Evolutionary conservation across 345 rosid genomes (phyloP), one percentile per base, ranked within the genome.

Genomic region (Populus simonii): DNA sequence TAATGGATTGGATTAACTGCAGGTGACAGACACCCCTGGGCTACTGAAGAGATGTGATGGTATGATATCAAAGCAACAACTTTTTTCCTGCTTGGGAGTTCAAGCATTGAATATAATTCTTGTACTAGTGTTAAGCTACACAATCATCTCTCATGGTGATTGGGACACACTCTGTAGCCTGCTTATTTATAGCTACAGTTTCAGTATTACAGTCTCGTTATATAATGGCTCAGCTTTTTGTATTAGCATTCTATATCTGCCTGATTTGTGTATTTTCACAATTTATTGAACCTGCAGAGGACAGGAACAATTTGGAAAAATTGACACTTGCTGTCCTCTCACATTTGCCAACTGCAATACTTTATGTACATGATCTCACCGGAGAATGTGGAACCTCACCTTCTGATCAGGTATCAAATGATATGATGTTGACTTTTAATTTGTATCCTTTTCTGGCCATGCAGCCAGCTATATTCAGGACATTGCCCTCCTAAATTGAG

Each of bases 21-120:
- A 95, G 99, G 96, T 93, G 70, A 95, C 97, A 6, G 99, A 95
- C 85, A 95, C 99, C 47, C 99, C 99, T 76, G 99, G 99, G 33
- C 88, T 95, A 68, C 89, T 95, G 49, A 87, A 85, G 84, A 92
- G 99, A 87, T 53, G 69, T 76, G 99, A 95, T 79, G 99, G 99
- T 95, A 87, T 81, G 66, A 79, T 5, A 25, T 43, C 47, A 31
- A 33, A 16, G 39, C 77, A 39, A 45, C 25, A 53, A 9, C 35
- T 76, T n/a, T 69, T 59, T 55, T 45, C 61, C 22, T 39, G 23
- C 15, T 9, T 47, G 16, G 53, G 53, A 47, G 53, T 47, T 47
- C 1, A 15, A 4, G 18, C 18, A 15, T 47, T 15, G 16, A 7
- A 63, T 74, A 57, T 63, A 36, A n/a, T n/a, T 53, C 13, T 23